phyloP scores from a whole-genome alignment of 1,284 basidiomycete genomes.

The Cryptococcus sp. region DNA sequence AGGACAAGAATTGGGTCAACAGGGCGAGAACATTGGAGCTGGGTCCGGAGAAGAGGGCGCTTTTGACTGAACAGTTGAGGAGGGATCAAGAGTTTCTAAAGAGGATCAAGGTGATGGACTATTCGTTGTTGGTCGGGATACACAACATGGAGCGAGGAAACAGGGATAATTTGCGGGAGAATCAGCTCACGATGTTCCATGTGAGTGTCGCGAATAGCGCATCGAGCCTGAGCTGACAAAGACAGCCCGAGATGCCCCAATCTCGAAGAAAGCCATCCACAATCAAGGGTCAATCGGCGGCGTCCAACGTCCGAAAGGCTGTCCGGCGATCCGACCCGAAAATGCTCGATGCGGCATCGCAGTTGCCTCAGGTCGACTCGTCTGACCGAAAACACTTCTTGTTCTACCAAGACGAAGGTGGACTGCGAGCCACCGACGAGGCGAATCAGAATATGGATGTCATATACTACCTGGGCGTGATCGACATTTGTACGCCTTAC shows the following conservation, averaged over 20 bases:
- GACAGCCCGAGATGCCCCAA: conserved; percentile 59
- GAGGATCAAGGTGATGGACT: conserved; percentile 88
- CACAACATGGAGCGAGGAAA: conserved; percentile 90
- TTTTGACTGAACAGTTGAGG: conserved; percentile 82
- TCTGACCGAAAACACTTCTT: conserved; percentile 78
- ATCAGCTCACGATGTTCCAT: conserved; percentile 86
- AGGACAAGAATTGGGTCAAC: conserved; percentile 95
- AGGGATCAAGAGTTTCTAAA: conserved; percentile 82
- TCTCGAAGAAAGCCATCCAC: conserved; percentile 56
- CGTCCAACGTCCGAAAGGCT: conserved; percentile 74
- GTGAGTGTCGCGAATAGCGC: conserved; percentile 49
- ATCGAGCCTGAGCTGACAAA: conserved; percentile 4
- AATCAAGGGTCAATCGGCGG: conserved; percentile 61
- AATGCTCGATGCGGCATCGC: conserved; percentile 58
- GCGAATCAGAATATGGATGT: conserved; percentile 64
- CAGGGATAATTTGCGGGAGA: conserved; percentile 79
- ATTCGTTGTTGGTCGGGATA: conserved; percentile 87
- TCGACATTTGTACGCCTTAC: conserved; percentile 92
- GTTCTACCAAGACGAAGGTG: conserved; percentile 97
- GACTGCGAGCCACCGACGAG: conserved; percentile 83
- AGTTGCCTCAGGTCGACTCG: conserved; percentile 60
- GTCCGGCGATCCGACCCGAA: conserved; percentile 79
- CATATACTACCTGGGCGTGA: conserved; percentile 92
- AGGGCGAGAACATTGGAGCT: conserved; percentile 71
- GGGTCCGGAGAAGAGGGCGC: conserved; percentile 86